Evolutionary conservation across 1,139 yeast species (phyloP).

Genomic region (Lipomyces yarrowii): DNA sequence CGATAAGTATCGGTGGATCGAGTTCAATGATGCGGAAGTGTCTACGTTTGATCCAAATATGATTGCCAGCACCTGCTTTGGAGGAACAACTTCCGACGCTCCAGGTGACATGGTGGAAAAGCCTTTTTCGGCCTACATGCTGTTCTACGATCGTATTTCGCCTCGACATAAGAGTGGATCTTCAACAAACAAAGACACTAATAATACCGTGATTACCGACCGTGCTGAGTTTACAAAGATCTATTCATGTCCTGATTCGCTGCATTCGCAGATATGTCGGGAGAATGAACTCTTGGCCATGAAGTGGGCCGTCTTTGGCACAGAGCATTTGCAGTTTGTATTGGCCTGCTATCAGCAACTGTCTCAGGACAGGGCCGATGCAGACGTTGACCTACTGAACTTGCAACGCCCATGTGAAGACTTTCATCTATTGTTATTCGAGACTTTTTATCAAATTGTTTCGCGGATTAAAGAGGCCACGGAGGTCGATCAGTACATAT

Average conservation of each 20-base stretch:
- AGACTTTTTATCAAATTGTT: conserved; percentile 21
- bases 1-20: conserved; percentile 18
- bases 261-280: conserved; percentile 10
- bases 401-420: conserved; percentile 3
- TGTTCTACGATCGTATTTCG: conserved; percentile 26
- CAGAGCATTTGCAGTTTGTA: conserved; percentile 20
- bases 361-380: not conserved
- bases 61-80: conserved; percentile 21
- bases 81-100: conserved; percentile 13
- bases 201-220: not conserved
- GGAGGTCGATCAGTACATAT: conserved; percentile 9
- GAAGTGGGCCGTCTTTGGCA: conserved; percentile 17
- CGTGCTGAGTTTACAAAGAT: not conserved
- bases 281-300: conserved; percentile 19
- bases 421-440: conserved; percentile 19
- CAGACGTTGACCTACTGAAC: not conserved
- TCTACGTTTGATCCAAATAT: conserved; percentile 17
- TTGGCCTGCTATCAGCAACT: conserved; percentile 8
- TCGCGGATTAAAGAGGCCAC: conserved; percentile 11
- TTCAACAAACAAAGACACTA: not conserved
- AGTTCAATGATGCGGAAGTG: conserved; percentile 27
- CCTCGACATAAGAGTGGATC: not conserved
- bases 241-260: not conserved
- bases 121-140: conserved; percentile 29
- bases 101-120: conserved; percentile 17